A percentile compares a stretch with the other conserved stretches of the same genome.
Conservation (phyloP, 2,329 filamentous ascomycete genomes). For the Talaromyces atroroseus region DNA sequence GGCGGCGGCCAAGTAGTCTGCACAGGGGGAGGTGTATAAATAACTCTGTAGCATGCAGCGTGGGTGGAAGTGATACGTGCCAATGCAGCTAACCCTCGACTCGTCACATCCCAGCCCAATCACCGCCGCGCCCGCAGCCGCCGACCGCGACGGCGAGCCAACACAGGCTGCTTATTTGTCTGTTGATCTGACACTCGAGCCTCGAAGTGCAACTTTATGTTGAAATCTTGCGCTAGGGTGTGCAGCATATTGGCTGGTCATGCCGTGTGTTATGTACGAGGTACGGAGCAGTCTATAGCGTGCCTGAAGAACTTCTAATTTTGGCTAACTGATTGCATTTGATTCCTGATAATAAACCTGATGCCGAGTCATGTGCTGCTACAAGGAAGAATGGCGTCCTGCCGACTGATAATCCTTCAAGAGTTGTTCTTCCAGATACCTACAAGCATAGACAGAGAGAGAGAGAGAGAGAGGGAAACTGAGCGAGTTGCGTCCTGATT, state of each 20-base stretch:
- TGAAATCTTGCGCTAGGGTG: background rate
- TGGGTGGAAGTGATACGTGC: slow-evolving; percentile 1
- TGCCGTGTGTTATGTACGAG: background rate
- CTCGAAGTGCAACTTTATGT: background rate
- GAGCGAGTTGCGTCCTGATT: background rate
- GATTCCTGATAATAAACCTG: background rate
- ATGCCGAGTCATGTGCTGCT: background rate
- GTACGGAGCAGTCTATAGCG: background rate
- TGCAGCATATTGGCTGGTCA: background rate
- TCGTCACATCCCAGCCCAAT: slow-evolving; percentile 5
- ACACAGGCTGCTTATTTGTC: too few relatives aligned
- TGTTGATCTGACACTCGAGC: too few relatives aligned
- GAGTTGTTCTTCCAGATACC: background rate
- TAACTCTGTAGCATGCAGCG: background rate
- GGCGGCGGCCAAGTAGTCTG: background rate
- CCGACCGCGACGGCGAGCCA: background rate
- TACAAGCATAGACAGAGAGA: background rate
- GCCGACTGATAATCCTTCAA: background rate
- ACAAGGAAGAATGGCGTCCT: background rate
- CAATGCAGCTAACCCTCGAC: slow-evolving; percentile 4
- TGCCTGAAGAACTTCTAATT: background rate
- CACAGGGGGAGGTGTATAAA: slow-evolving; percentile 2
- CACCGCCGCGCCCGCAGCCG: background rate
- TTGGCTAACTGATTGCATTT: background rate
- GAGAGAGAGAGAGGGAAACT: too few relatives aligned